Conservation (phyloP, 495 filamentous ascomycete genomes). For the Amniculicola lignicola region DNA sequence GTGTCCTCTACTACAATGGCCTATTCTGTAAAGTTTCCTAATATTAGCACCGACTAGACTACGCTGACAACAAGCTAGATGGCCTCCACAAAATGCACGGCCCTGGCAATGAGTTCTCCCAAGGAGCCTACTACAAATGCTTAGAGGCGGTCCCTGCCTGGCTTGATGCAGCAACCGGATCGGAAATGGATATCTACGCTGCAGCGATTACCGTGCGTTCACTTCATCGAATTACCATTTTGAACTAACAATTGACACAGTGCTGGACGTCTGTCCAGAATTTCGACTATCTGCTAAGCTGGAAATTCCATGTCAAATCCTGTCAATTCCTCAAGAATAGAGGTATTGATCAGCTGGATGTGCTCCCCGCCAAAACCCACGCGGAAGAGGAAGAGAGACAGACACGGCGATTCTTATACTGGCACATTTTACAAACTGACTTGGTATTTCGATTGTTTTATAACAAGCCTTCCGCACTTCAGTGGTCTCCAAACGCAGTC, state of each 20-base stretch:
- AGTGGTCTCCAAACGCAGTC: neutral
- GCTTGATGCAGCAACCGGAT: neutral
- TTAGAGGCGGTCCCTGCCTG: conserved; percentile 13
- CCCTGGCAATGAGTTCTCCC: neutral
- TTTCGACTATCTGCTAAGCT: conserved; percentile 21
- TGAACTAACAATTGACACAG: neutral
- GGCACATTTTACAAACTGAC: conserved; percentile 10
- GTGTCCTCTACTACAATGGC: conserved; percentile 14
- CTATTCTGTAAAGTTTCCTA: too few relatives aligned
- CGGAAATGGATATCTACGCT: conserved; percentile 4
- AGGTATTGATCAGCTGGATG: conserved; percentile 6
- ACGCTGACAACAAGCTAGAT: too few relatives aligned
- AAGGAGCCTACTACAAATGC: conserved; percentile 4
- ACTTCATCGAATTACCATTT: too few relatives aligned
- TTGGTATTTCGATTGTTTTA: conserved; percentile 16
- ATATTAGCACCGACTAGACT: too few relatives aligned
- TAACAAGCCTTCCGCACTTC: neutral
- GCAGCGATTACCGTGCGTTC: conserved; percentile 2
- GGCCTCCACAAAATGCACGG: conserved; percentile 7
- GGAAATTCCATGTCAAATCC: conserved; percentile 17
- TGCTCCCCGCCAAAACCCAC: neutral
- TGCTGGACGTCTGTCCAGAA: conserved; percentile 11
- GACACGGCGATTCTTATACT: conserved; percentile 3
- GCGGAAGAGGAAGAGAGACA: conserved; percentile 8
- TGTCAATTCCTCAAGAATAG: conserved; percentile 11